A percentile compares a stretch with the other conserved stretches of the same genome.
phyloP scores from a whole-genome alignment of 23 red algal genomes.

The Gracilaria gracilis region DNA sequence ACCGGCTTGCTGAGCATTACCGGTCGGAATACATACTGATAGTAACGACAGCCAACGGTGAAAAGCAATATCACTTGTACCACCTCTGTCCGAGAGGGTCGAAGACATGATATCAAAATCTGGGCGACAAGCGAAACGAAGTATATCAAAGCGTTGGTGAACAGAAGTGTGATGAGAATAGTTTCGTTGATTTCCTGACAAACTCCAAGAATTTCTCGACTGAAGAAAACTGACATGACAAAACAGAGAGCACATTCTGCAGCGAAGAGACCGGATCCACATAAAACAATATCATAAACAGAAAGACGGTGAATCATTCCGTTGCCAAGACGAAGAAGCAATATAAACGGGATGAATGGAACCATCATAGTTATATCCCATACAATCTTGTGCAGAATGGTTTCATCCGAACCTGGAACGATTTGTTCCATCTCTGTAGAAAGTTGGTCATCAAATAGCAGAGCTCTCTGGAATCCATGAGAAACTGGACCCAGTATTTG shows the following conservation, averaged over 20 bases:
- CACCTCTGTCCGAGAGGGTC: conserved; percentile 28
- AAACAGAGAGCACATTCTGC: conserved; percentile 31
- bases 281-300: conserved; percentile 57
- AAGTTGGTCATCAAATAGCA: conserved; percentile 39
- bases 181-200: conserved; percentile 37
- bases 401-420: conserved; percentile 23
- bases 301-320: conserved; percentile 28
- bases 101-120: conserved; percentile 43
- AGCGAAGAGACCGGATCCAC: conserved; percentile 33
- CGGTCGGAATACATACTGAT: conserved; percentile 47
- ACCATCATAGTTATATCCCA: conserved; percentile 60
- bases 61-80: conserved; percentile 47
- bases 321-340: not conserved
- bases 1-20: conserved; percentile 45
- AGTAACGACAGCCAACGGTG: conserved; percentile 51
- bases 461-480: conserved; percentile 43
- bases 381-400: not conserved
- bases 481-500: conserved; percentile 64
- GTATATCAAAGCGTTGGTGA: conserved; percentile 31
- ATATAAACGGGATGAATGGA: conserved; percentile 55
- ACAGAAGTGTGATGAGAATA: conserved; percentile 33
- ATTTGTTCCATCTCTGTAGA: conserved; percentile 48
- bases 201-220: conserved; percentile 34
- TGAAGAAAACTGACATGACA: conserved; percentile 37
- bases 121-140: conserved; percentile 15